Base-by-base conservation (phyloP, 2,329 filamentous ascomycete species). In the Aschersonia sp. region DNA sequence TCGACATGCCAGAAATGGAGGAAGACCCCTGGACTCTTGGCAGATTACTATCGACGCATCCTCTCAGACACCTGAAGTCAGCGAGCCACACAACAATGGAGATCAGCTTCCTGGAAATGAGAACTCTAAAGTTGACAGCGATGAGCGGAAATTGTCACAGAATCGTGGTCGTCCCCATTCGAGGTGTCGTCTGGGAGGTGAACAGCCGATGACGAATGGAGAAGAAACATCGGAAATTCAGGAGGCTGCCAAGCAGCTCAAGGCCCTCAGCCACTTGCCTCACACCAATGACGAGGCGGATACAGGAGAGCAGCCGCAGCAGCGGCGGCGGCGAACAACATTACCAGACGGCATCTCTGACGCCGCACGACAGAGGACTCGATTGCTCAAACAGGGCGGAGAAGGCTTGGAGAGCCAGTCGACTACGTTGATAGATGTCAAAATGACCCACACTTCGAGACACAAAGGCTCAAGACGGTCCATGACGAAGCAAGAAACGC, bases 201-300 rank as follows among this genome's bases (percentile, higher is more conserved):
- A 4, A 54, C 59, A 1, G 51, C 52, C 12, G 65, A 66, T 47
- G 51, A 59, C 2, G 66, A 65, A 65, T 10, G 61, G 61, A 5
- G 78, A 81, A 56, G 78, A 82, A 49, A 79, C 78, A n/a, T 78
- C 75, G 6, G 79, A 83, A 62, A 82, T 83, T 77, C 77, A 82
- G 54, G 77, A 82, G 59, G 79, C 79, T 28, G 79, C 79, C 4
- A 78, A 82, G 56, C 78, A 82, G 59, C 67, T 83, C 5, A 82
- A 82, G 55, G 78, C 78, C 2, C 60, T 83, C 42, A 82, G 79
- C 54, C 78, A 83, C 55, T 72, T 82, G 47, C 72, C 78, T 3
- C 76, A 76, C 51, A 58, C 70, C 20, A 75, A 72, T 51, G 72
- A 73, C 48, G 73, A 76, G 43, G 53, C 59, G 2, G 42, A 49